These are phyloP conservation scores for Cercospora zeina DNA, from an alignment of 2,329 filamentous ascomycete species.

Conservation along the genomic window DNA sequence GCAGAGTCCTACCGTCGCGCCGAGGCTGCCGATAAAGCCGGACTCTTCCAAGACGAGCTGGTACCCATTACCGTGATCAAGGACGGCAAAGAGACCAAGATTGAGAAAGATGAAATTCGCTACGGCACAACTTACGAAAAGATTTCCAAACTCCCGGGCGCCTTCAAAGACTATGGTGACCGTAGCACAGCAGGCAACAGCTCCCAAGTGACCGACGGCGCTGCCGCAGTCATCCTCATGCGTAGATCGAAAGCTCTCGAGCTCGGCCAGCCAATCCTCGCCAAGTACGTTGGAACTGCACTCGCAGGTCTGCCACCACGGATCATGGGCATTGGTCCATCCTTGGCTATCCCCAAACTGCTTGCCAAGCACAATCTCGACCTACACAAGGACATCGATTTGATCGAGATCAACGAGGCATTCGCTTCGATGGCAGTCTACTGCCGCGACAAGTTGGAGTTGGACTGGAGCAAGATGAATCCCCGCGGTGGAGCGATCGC, in stretches of 20 bases:
- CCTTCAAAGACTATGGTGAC: constrained; percentile 70
- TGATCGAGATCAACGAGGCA: constrained; percentile 92
- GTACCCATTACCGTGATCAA: constrained; percentile 64
- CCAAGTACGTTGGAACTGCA: constrained; percentile 71
- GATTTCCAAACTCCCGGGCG: constrained; percentile 76
- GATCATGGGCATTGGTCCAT: constrained; percentile 91
- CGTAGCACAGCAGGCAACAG: constrained; percentile 78
- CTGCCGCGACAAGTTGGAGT: constrained; percentile 67
- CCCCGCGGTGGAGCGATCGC: constrained; percentile 90
- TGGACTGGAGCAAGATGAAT: constrained; percentile 75
- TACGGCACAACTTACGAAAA: constrained; percentile 67
- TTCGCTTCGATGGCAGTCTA: constrained; percentile 65
- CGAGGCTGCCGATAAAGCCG: constrained; percentile 64
- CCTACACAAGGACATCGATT: constrained; percentile 62
- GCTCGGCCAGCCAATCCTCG: constrained; percentile 67
- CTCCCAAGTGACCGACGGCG: constrained; percentile 83
- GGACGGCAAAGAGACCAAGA: constrained; percentile 57
- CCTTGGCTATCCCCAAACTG: constrained; percentile 78
- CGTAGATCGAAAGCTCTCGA: constrained; percentile 73
- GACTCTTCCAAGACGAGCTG: constrained; percentile 74
- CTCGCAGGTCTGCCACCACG: constrained; percentile 64
- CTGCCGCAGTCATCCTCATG: constrained; percentile 81
- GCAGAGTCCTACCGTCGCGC: constrained; percentile 72
- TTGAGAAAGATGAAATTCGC: constrained; percentile 66
- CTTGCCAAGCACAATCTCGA: constrained; percentile 49